Conservation (phyloP, 2,329 filamentous ascomycete species). For the Colletotrichum costaricense region DNA sequence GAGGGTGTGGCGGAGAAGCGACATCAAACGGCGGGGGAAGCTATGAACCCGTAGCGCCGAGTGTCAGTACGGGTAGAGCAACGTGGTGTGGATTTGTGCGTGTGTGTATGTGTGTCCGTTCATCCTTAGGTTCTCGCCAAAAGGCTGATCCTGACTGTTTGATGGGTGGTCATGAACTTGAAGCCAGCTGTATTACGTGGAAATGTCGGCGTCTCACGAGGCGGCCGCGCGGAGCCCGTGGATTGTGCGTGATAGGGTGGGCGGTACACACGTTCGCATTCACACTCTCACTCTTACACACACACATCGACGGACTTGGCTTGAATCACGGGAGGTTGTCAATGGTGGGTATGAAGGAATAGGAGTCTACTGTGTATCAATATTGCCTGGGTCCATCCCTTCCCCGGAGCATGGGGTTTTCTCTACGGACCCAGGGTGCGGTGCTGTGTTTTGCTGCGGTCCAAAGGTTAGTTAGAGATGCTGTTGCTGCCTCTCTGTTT, state of each 20-base stretch:
- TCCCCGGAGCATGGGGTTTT: not conserved
- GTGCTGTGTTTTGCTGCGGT: not conserved
- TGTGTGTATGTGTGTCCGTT: not conserved
- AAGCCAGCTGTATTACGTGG: slow-evolving; percentile 6
- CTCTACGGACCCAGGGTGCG: no score
- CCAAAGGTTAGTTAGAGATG: not conserved
- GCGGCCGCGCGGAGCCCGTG: slow-evolving; percentile 1
- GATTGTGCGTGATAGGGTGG: not conserved
- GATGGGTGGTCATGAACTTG: not conserved
- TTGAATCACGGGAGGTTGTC: not conserved
- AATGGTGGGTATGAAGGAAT: not conserved
- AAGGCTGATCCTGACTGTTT: not conserved
- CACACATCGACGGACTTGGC: not conserved
- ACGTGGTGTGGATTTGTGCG: not conserved
- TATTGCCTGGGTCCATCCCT: slow-evolving; percentile 15
- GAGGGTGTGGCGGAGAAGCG: not conserved
- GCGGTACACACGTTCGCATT: no score
- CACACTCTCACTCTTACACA: no score
- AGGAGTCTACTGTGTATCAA: not conserved
- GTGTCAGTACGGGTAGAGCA: not conserved
- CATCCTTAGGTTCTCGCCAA: not conserved
- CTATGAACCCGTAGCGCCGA: slow-evolving; percentile 19
- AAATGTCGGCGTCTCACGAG: slow-evolving; percentile 8
- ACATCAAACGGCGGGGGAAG: slow-evolving; percentile 11
- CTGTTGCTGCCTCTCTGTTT: not conserved